Conservation (phyloP, 2,329 filamentous ascomycete genomes). For the Aspergillus proliferans region DNA sequence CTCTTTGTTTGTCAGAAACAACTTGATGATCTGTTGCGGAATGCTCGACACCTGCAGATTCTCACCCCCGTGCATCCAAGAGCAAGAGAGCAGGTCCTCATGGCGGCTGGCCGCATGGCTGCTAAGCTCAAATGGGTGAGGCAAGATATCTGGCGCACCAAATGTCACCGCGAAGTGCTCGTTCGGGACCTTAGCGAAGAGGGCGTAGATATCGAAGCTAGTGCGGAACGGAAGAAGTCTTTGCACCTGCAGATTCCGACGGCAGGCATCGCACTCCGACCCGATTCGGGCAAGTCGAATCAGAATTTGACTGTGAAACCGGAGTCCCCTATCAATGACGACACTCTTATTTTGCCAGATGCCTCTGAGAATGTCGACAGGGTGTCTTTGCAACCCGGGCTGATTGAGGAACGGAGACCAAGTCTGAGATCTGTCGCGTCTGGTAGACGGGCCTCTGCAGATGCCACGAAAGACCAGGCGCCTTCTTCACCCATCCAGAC, state of each 20-base stretch:
- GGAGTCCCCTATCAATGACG: constrained; percentile 8
- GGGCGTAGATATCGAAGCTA: constrained; percentile 10
- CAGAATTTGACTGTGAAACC: constrained; percentile 5
- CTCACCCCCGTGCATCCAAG: constrained; percentile 87
- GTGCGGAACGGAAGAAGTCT: constrained; percentile 18
- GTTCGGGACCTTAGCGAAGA: constrained; percentile 81
- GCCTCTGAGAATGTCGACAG: constrained; percentile 11
- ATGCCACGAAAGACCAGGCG: constrained; percentile 22
- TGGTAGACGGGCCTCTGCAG: constrained; percentile 23
- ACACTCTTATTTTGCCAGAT: constrained; percentile 9
- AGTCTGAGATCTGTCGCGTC: constrained; percentile 30
- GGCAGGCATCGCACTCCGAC: constrained; percentile 7
- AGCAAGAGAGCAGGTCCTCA: constrained; percentile 77
- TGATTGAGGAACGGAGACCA: constrained; percentile 23
- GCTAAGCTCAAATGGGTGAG: constrained; percentile 91
- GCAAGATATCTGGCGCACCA: constrained; percentile 86
- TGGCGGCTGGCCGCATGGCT: constrained; percentile 74
- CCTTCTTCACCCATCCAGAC: constrained; percentile 19
- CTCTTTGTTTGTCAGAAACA: constrained; percentile 66
- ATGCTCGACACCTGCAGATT: constrained; percentile 83
- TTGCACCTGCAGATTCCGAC: constrained; percentile 13
- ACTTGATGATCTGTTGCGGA: constrained; percentile 75
- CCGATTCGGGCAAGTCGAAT: constrained; percentile 8
- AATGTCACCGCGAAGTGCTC: constrained; percentile 84
- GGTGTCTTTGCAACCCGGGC: constrained; percentile 15